phyloP scores from a whole-genome alignment of 75 land plant species.

The Adiantum capillusveneris region DNA sequence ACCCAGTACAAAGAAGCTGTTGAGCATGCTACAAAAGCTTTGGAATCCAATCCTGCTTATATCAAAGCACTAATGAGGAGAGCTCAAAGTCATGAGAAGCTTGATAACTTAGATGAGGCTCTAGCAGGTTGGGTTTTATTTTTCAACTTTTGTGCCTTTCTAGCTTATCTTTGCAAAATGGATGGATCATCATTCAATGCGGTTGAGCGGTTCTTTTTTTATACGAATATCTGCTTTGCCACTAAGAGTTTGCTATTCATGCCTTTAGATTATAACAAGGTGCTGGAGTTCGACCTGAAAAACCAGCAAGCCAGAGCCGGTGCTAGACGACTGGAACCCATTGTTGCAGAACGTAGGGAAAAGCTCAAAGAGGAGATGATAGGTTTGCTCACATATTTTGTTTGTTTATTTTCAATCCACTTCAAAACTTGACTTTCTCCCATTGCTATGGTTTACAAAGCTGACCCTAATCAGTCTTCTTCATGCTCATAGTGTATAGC shows the following conservation, averaged over 20 bases:
- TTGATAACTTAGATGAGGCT: conserved; percentile 81
- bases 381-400: conserved; percentile 40
- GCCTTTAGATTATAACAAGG: conserved; percentile 68
- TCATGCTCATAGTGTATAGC: too few relatives aligned
- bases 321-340: conserved; percentile 55
- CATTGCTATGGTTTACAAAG: too few relatives aligned
- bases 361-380: conserved; percentile 97
- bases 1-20: conserved; percentile 58
- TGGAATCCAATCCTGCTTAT: conserved; percentile 84
- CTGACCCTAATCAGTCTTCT: too few relatives aligned
- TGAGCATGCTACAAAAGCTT: conserved; percentile 76
- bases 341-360: conserved; percentile 75
- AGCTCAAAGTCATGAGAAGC: conserved; percentile 85
- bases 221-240: too few relatives aligned
- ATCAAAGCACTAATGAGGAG: conserved; percentile 79
- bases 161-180: too few relatives aligned
- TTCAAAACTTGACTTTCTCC: too few relatives aligned
- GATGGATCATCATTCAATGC: too few relatives aligned
- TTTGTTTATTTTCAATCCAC: too few relatives aligned
- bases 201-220: too few relatives aligned
- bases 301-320: conserved; percentile 56
- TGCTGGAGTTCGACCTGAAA: conserved; percentile 73
- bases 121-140: conserved; percentile 50
- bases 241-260: too few relatives aligned
- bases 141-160: too few relatives aligned